Base-by-base conservation (phyloP, 2,329 filamentous ascomycete species). In the Fusarium tjaetaba region DNA sequence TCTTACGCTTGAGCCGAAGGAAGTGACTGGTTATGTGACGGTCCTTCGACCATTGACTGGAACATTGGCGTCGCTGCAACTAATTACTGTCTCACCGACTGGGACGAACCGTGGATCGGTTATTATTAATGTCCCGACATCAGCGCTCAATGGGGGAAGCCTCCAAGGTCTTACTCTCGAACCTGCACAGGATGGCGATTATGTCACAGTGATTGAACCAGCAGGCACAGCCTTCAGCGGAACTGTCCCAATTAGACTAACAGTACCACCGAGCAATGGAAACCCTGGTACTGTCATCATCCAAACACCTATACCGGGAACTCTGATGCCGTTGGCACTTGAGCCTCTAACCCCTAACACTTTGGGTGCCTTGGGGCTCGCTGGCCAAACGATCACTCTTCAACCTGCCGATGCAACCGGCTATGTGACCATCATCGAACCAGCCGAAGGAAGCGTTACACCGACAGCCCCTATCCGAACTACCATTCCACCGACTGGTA, bases 361-460 rank as follows among this genome's bases (percentile, higher is more conserved):
- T 0, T 5, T 74, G 13, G 52, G 39, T 3, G 32, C 71, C 3
- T 26, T 72, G 13, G 32, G 38, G 2, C 52, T 74, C 2, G 57
- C 42, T 8, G 70, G 56, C 1, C 34, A 69, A 32, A 75, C 70
- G 0, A 65, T 76, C 22, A 77, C 75, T 1, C n/a, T 77, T 3
- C 63, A 73, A 10, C 65, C 73, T 1, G 45, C 63, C 0, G 64
- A 70, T 9, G 20, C 64, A 1, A 69, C 68, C 2, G 73, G 71
- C 1, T 76, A 70, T 14, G 61, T 77, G 4, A 77, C 75, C 2
- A 52, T 77, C 8, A 77, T 77, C 10, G 75, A 77, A 14, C 70
- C 75, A 2, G 68, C 63, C 2, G 65, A 72, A 36, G 65, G 61
- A 5, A 61, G 63, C 7, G 24, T 70, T 1, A 51, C 62, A 0